phyloP scores from a whole-genome alignment of 2,329 filamentous ascomycete genomes.

The Cladophialophora psammophila region DNA sequence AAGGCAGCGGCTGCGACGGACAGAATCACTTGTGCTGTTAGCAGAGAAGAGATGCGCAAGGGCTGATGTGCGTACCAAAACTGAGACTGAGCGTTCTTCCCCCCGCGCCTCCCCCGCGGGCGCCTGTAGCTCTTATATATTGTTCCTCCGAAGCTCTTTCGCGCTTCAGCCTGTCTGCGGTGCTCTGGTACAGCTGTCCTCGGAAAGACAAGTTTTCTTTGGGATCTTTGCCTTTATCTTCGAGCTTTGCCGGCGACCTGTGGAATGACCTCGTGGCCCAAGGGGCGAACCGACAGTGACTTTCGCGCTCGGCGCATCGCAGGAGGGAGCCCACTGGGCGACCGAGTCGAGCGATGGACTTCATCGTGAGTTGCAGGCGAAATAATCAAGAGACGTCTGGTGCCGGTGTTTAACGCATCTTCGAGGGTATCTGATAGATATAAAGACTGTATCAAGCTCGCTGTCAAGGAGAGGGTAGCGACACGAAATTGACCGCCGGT shows the following conservation, averaged over 20 bases:
- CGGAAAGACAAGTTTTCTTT: conserved; percentile 55
- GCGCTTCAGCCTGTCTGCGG: conserved; percentile 63
- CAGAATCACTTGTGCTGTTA: conserved; percentile 54
- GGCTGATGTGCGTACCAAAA: conserved; percentile 42
- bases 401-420: conserved; percentile 9
- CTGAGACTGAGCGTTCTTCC: conserved; percentile 38
- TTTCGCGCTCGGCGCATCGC: conserved; percentile 22
- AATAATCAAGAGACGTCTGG: not conserved
- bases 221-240: conserved; percentile 23
- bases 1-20: conserved; percentile 62
- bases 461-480: not conserved
- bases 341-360: conserved; percentile 19
- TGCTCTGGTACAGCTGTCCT: conserved; percentile 68
- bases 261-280: conserved; percentile 26
- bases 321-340: conserved; percentile 26
- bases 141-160: conserved; percentile 57
- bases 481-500: conserved; percentile 11
- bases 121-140: conserved; percentile 40
- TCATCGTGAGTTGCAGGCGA: conserved; percentile 21
- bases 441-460: not conserved
- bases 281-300: not conserved
- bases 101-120: conserved; percentile 18
- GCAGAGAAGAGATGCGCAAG: conserved; percentile 28
- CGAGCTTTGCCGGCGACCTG: conserved; percentile 18
- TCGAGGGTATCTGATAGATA: not conserved